Conservation (phyloP, 768 basidiomycete genomes). For the Kwoniella sp. region DNA sequence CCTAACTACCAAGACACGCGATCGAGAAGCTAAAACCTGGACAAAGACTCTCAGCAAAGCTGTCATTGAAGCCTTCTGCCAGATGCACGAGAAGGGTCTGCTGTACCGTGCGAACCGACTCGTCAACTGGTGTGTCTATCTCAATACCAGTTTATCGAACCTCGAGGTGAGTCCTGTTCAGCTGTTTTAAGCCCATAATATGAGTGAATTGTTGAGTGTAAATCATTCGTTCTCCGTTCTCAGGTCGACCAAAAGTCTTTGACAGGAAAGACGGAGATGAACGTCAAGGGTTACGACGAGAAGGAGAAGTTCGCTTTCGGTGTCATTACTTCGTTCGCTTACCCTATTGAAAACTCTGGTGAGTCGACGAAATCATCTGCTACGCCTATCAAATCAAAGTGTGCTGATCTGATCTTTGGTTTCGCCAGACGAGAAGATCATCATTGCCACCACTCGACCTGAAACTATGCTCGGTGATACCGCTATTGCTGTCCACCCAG, state of each 20-base stretch:
- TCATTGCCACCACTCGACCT: conserved; percentile 95
- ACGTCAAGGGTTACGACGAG: conserved; percentile 89
- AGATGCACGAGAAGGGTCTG: conserved; percentile 84
- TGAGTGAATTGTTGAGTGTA: conserved; percentile 7
- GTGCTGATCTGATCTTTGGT: not conserved
- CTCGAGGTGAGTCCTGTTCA: conserved; percentile 67
- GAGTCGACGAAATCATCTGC: conserved; percentile 36
- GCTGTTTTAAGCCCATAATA: not conserved
- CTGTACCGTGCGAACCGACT: conserved; percentile 94
- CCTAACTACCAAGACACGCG: not conserved
- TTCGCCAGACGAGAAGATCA: conserved; percentile 78
- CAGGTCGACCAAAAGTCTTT: conserved; percentile 92
- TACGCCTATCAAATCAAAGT: not conserved
- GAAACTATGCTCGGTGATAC: conserved; percentile 99
- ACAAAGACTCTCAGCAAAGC: conserved; percentile 73
- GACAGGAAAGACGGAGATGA: conserved; percentile 77
- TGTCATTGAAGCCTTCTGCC: conserved; percentile 88
- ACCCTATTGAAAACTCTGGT: conserved; percentile 84
- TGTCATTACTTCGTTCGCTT: conserved; percentile 93
- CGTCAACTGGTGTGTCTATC: conserved; percentile 95
- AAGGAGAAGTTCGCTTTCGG: conserved; percentile 98
- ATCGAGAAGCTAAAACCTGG: not conserved
- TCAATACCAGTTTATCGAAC: conserved; percentile 98
- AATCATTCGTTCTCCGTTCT: not conserved
- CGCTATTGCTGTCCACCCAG: conserved; percentile 92